Conservation (phyloP, 1,139 yeast species). For the Zygosaccharomyces sapae region DNA sequence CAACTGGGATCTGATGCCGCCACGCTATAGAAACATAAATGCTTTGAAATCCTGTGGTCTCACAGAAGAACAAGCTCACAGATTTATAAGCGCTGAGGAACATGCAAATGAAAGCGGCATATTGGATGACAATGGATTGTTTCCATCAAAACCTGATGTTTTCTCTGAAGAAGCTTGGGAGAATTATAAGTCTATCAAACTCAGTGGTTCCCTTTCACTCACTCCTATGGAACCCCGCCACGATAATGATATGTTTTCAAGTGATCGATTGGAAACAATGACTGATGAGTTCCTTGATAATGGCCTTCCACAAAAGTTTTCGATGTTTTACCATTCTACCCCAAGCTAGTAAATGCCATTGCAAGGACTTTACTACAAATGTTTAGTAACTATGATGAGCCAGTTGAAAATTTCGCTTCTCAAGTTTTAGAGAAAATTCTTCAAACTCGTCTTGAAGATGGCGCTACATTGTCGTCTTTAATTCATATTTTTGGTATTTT, state of each 20-base stretch:
- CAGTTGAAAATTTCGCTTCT: conserved; percentile 33
- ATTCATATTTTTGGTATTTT: conserved; percentile 48
- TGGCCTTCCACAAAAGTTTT: conserved; percentile 46
- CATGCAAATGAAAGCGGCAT: conserved; percentile 17
- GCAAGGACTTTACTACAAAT: conserved; percentile 45
- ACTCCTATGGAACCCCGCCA: conserved; percentile 35
- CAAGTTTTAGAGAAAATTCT: conserved; percentile 39
- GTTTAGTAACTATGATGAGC: conserved; percentile 22
- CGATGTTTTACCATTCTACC: conserved; percentile 46
- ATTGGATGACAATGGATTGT: conserved; percentile 20
- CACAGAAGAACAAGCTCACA: conserved; percentile 23
- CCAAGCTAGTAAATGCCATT: conserved; percentile 47
- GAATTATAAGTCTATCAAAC: conserved; percentile 13
- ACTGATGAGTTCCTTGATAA: conserved; percentile 32
- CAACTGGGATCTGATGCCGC: conserved; percentile 37
- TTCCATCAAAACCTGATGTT: conserved; percentile 17
- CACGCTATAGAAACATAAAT: conserved; percentile 25
- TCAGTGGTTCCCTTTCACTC: conserved; percentile 9
- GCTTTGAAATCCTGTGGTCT: conserved; percentile 26
- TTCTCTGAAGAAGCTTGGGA: conserved; percentile 24
- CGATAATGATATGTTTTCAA: conserved; percentile 33
- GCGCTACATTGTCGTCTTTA: conserved; percentile 42
- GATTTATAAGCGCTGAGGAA: conserved; percentile 17
- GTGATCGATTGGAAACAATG: conserved; percentile 43
- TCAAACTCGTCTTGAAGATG: conserved; percentile 34